These are phyloP conservation scores for Triticum urartu DNA, from an alignment of 176 grass and related monocot species.

Conservation along the genomic window DNA sequence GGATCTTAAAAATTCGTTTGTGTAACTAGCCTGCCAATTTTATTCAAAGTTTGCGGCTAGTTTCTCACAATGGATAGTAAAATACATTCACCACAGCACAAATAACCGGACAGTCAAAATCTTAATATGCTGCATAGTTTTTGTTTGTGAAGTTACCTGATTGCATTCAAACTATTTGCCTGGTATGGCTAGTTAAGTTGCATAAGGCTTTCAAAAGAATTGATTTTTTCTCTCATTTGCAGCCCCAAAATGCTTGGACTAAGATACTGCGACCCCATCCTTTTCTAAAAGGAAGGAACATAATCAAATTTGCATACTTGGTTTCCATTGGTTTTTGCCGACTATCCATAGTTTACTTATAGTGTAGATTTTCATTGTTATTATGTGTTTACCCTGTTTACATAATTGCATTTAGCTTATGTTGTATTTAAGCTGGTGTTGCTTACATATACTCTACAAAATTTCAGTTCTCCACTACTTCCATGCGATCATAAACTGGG, in stretches of 20 bases:
- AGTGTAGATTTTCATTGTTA: neutral
- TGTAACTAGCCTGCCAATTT: neutral
- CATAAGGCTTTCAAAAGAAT: neutral
- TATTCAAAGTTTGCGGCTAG: neutral
- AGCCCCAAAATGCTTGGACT: neutral
- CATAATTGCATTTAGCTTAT: neutral
- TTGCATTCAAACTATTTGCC: neutral
- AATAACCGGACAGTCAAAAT: neutral
- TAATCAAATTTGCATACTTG: neutral
- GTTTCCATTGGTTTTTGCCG: neutral
- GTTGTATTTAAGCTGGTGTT: neutral
- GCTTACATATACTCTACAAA: neutral
- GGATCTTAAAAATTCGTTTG: neutral
- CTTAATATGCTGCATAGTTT: neutral
- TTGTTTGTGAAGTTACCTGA: neutral
- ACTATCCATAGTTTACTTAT: neutral
- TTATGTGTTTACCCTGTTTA: neutral
- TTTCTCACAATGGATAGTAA: neutral
- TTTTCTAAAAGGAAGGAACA: too few relatives aligned
- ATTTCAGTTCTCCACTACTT: neutral
- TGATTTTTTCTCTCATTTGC: neutral
- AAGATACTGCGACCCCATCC: neutral
- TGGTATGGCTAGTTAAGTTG: neutral
- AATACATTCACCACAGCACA: neutral
- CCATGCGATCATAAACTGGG: neutral